Percentiles rank a stretch among this genome's conserved stretches.
Conservation (phyloP, 257 asterid genomes). For the Solanum medicagineum region DNA sequence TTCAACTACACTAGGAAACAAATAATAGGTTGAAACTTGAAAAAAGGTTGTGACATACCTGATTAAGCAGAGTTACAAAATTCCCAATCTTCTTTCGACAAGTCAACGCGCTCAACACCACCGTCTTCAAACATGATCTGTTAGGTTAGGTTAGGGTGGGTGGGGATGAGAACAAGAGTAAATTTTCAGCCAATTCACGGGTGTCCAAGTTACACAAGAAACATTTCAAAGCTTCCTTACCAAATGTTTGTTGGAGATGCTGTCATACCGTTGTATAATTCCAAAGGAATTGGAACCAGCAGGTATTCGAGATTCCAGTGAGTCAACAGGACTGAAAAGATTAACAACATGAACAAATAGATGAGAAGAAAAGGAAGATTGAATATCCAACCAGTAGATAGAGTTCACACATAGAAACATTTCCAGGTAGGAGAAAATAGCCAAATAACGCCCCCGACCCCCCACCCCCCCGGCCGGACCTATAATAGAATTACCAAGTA, state of each 20-base stretch:
- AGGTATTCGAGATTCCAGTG: not conserved
- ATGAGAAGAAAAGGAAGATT: not conserved
- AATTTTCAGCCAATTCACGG: not conserved
- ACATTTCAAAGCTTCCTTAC: slow-evolving; percentile 32
- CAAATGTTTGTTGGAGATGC: slow-evolving; percentile 56
- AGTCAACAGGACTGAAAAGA: not conserved
- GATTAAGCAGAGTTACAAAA: slow-evolving; percentile 31
- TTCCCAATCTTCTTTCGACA: slow-evolving; percentile 83
- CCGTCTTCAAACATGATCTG: slow-evolving; percentile 95
- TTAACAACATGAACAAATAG: not conserved
- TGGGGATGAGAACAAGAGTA: not conserved
- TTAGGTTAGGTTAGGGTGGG: not conserved
- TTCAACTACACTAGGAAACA: not conserved
- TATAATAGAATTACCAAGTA: too few relatives aligned
- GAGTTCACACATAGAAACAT: not conserved
- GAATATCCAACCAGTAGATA: not conserved
- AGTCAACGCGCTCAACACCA: slow-evolving; percentile 43
- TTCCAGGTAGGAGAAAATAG: not conserved
- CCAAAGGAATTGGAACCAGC: slow-evolving; percentile 55
- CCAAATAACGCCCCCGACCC: too few relatives aligned
- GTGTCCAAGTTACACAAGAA: not conserved
- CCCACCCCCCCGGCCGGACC: too few relatives aligned
- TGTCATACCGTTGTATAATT: slow-evolving; percentile 51
- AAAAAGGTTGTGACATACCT: slow-evolving; percentile 16
- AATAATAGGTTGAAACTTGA: not conserved